Base-by-base conservation (phyloP, 805 yeast genomes). In the Spencermartinsiella europaea region DNA sequence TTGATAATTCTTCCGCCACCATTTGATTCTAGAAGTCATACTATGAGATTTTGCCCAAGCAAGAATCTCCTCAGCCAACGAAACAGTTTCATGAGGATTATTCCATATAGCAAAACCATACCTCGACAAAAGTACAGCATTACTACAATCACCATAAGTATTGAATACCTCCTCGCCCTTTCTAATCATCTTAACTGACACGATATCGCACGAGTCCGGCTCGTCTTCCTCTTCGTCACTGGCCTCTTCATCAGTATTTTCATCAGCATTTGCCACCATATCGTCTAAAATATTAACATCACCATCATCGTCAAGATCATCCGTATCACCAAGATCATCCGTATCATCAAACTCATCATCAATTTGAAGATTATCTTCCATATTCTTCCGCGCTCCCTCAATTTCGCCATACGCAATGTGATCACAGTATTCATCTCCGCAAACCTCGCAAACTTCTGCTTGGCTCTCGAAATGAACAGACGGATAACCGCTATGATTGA, bases 61-160 rank as follows among this genome's bases (percentile, higher is more conserved):
- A 39, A 70, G 55, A 45, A 76, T 61, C 52, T 79, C 82, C 1
- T 70, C 67, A 1, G 82, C 79, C n/a, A 86, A 59, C 44, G 79
- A 71, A 10, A 84, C 75, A 1, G 73, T 60, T 53, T 84, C 88
- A 56, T 76, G 72, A 1, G 69, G 67, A 52, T 80, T 78, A n/a
- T 68, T 66, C 42, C 70, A 66, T 33, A 75, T 68, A 7, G 81
- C 76, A 61, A 90, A 89, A 1, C 96, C 96, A 61, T 89, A 90
- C 47, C 85, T 74, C 12, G 89, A 78, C 12, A 89, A 62, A 35
- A 90, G 66, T 33, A 77, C 73, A 0, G 84, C 71, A 54, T 85
- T 87, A 14, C 81, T 66, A 34, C 83, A 69, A 21, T 80, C 83
- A 0, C 96, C 97, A 57, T 89, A 90, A 0, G 93, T 80, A 65